Base-by-base conservation (phyloP, 805 yeast species). In the Sugiyamaella americana region DNA sequence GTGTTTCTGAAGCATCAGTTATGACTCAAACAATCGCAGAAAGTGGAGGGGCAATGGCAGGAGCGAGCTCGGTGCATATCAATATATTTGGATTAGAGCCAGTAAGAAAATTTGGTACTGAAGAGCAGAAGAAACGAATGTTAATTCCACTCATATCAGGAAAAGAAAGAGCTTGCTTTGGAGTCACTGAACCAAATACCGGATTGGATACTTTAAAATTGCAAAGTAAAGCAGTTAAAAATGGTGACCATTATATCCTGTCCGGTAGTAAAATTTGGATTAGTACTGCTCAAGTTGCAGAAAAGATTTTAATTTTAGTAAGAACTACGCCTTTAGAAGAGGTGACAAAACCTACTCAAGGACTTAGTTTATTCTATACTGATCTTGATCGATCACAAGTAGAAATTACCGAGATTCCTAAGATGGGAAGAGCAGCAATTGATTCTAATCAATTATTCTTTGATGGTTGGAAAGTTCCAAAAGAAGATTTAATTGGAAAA, bases 381-480 rank as follows among this genome's bases (percentile, higher is more conserved):
- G 43, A 43, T 20, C 40, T 43, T 13, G 47, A 43, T 16, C 10
- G 47, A 11, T 43, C 47, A 10, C 47, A 43, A 24, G 47, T 43
- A 13, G 44, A 43, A 6, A 19, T 43, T 17, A 43, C 47, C 5
- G 47, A 43, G 18, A 43, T 43, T 22, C 47, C 47, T 16, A 43
- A 43, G 40, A 43, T 43, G 47, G 47, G 47, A 23, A 13, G 47
- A 23, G 47, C 43, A 5, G 47, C 42, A 19, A 30, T 43, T 10
- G 47, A 43, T 23, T 43, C 47, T 4, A 43, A 43, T 20, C 21
- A 19, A 6, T 18, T 43, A 5, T 43, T 43, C 51, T 56, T 68
- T 39, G 73, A 68, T 50, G 73, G 67, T 37, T 59, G 69, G 26
- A 62, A 55, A 44, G 64, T 68, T 3, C 72, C 72, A 22, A 58